Evolutionary conservation across 179 eudicot species (phyloP).

Genomic region (Beta lomatogona): DNA sequence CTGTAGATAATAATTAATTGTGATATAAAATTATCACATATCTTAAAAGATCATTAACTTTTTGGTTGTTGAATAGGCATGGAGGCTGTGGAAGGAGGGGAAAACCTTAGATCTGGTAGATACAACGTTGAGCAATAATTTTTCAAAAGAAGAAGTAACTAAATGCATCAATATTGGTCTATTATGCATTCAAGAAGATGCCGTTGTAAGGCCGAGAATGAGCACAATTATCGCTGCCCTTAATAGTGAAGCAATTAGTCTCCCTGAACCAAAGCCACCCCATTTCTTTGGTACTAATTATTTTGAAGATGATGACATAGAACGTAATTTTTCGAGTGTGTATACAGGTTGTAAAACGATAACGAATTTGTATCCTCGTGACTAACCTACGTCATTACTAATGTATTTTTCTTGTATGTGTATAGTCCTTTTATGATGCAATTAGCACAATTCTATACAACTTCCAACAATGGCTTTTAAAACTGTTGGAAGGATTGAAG

Average conservation of each 20-base stretch:
- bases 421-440: too few species aligned
- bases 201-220: conserved; percentile 25
- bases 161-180: conserved; percentile 27
- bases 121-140: conserved; percentile 12
- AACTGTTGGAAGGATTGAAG: too few species aligned
- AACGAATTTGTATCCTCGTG: conserved; percentile 19
- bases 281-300: conserved; percentile 18
- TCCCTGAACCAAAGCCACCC: conserved; percentile 18
- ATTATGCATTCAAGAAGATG: conserved; percentile 32
- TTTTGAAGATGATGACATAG: conserved; percentile 1
- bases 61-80: conserved; percentile 18
- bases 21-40: not conserved
- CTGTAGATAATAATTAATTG: too few species aligned
- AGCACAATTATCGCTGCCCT: conserved; percentile 16
- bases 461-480: too few species aligned
- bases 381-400: not conserved
- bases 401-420: not conserved
- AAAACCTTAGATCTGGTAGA: conserved; percentile 18
- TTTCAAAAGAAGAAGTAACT: conserved; percentile 10
- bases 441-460: too few species aligned
- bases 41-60: not conserved
- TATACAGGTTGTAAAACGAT: conserved; percentile 10
- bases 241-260: conserved; percentile 13
- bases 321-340: not conserved
- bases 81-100: conserved; percentile 30